Conservation (phyloP, 768 basidiomycete genomes). For the Infundibulicybe gibba region DNA sequence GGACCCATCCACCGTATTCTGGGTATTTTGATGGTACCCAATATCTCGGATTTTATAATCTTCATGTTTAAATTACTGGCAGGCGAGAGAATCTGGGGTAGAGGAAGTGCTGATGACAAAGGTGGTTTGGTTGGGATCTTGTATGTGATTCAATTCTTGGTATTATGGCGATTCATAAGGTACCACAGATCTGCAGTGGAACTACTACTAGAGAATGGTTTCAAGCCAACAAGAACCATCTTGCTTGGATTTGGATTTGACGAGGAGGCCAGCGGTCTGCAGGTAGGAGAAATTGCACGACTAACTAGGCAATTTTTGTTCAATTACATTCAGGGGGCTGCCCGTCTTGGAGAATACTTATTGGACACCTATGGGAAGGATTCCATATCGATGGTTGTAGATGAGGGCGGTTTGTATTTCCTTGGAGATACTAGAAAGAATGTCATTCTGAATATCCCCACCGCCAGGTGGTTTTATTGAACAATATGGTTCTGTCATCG, state of each 20-base stretch:
- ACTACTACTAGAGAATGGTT: slow-evolving; percentile 57
- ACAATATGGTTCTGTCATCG: slow-evolving; percentile 50
- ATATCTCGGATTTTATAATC: neutral
- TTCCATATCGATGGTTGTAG: slow-evolving; percentile 75
- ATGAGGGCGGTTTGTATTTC: slow-evolving; percentile 73
- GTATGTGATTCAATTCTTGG: slow-evolving; percentile 26
- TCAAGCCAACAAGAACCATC: slow-evolving; percentile 59
- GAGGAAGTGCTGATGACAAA: slow-evolving; percentile 77
- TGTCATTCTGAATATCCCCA: neutral
- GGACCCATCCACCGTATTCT: slow-evolving; percentile 57
- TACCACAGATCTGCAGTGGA: slow-evolving; percentile 50
- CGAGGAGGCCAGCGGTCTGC: slow-evolving; percentile 59
- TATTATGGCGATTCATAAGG: neutral
- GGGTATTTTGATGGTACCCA: slow-evolving; percentile 49
- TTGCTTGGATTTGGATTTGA: slow-evolving; percentile 73
- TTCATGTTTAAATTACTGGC: neutral
- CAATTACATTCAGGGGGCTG: slow-evolving; percentile 45
- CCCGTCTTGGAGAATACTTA: slow-evolving; percentile 41
- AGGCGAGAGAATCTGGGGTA: slow-evolving; percentile 66
- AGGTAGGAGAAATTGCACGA: slow-evolving; percentile 24
- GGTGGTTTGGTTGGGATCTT: slow-evolving; percentile 65
- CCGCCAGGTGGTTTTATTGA: slow-evolving; percentile 43
- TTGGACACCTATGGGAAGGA: slow-evolving; percentile 63
- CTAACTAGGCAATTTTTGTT: neutral
- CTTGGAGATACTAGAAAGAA: neutral